Conservation (phyloP, 2,329 filamentous ascomycete genomes). For the Colletotrichum agaves region DNA sequence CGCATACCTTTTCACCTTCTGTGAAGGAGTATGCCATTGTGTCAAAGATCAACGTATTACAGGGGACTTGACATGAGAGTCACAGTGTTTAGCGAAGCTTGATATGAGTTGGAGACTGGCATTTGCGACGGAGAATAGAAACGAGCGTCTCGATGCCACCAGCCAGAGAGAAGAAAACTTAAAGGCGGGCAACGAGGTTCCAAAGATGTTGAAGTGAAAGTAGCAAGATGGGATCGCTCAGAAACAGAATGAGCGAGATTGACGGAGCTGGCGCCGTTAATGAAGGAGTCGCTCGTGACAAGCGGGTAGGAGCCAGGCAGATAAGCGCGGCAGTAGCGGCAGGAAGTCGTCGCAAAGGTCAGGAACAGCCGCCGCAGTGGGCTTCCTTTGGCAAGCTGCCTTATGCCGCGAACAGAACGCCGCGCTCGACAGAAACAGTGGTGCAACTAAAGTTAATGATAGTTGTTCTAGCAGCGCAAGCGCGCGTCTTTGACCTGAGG, state of each 20-base stretch:
- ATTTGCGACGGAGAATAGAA: constrained; percentile 34
- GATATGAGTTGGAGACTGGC: constrained; percentile 21
- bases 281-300: not conserved
- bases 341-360: constrained; percentile 16
- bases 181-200: constrained; percentile 8
- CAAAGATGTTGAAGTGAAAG: constrained; percentile 21
- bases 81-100: not conserved
- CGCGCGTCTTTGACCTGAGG: constrained; percentile 36
- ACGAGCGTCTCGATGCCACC: constrained; percentile 25
- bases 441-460: constrained; percentile 5
- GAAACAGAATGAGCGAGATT: constrained; percentile 11
- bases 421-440: not conserved
- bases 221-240: not conserved
- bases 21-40: constrained; percentile 51
- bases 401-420: constrained; percentile 4
- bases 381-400: not conserved
- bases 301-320: constrained; percentile 10
- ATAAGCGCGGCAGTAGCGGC: constrained; percentile 17
- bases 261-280: constrained; percentile 25
- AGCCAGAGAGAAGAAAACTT: not conserved
- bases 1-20: constrained; percentile 62
- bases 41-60: not conserved
- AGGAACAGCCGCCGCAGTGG: constrained; percentile 12
- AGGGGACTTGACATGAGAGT: constrained; percentile 13
- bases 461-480: constrained; percentile 29